Conservation (phyloP, 106 monocot genomes). For the Phalaenopsis equestris region DNA sequence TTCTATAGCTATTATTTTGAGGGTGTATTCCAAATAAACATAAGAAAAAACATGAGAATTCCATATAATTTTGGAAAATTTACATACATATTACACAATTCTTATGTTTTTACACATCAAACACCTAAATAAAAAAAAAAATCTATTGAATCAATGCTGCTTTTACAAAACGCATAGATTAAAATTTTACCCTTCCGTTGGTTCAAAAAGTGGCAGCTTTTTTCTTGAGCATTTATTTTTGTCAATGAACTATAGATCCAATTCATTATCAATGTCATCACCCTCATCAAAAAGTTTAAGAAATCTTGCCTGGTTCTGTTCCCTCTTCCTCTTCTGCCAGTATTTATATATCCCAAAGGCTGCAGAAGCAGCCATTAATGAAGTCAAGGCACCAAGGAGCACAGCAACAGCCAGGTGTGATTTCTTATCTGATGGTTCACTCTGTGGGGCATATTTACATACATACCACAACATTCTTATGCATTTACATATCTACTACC, state of each 20-base stretch:
- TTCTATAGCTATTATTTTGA: too few species aligned
- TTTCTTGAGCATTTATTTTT: neutral
- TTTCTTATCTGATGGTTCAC: constrained; percentile 10
- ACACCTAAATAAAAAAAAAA: too few species aligned
- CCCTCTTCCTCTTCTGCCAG: constrained; percentile 76
- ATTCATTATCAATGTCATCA: constrained; percentile 71
- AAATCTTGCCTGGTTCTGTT: constrained; percentile 66
- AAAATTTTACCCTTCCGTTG: too few species aligned
- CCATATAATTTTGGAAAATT: too few species aligned
- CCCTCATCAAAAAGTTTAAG: constrained; percentile 68
- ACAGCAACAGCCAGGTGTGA: constrained; percentile 27
- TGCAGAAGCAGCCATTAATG: constrained; percentile 22
- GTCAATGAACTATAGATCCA: constrained; percentile 10
- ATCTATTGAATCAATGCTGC: too few species aligned
- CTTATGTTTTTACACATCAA: too few species aligned
- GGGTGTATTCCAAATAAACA: too few species aligned
- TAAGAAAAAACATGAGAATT: too few species aligned
- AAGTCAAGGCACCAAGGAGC: constrained; percentile 22
- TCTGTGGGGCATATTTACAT: neutral
- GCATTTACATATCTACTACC: too few species aligned
- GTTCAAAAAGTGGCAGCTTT: neutral
- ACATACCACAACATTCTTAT: too few species aligned
- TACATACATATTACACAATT: too few species aligned
- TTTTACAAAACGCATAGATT: too few species aligned
- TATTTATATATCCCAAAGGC: constrained; percentile 29